A percentile compares a stretch with the other conserved stretches of the same genome.
Conservation (phyloP, 192 early-diverging fungal species). For the Linnemannia zychae region DNA sequence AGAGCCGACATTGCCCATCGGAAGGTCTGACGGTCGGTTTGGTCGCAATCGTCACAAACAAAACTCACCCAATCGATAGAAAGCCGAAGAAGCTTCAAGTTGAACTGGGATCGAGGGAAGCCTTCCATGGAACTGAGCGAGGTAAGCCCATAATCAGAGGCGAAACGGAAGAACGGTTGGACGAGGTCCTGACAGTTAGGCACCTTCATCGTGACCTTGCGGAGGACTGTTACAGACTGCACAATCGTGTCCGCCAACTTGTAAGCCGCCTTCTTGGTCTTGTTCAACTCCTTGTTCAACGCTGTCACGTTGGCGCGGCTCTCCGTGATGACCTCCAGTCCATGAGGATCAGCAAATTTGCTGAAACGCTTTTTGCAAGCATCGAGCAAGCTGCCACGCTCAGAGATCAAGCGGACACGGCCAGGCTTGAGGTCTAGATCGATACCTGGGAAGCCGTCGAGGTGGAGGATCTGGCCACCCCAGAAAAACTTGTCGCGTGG, state of each 20-base stretch:
- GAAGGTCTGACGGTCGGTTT: conserved; percentile 84
- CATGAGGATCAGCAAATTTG: conserved; percentile 59
- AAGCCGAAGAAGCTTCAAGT: conserved; percentile 76
- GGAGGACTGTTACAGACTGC: conserved; percentile 67
- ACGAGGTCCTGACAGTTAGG: conserved; percentile 71
- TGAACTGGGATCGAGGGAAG: conserved; percentile 67
- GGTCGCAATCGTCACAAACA: conserved; percentile 85
- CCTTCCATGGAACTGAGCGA: conserved; percentile 56
- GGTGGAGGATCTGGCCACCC: conserved; percentile 65
- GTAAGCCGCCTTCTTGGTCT: conserved; percentile 68
- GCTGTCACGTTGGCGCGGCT: conserved; percentile 68
- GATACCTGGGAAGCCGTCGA: conserved; percentile 56
- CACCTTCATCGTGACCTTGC: conserved; percentile 59
- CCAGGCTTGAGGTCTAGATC: conserved; percentile 67
- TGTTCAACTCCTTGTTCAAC: conserved; percentile 71
- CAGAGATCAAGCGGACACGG: conserved; percentile 70
- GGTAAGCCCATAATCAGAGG: conserved; percentile 76
- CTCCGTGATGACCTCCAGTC: conserved; percentile 64
- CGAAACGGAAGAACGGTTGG: conserved; percentile 81
- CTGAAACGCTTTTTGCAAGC: conserved; percentile 65
- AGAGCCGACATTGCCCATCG: conserved; percentile 88
- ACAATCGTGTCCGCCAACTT: conserved; percentile 68
- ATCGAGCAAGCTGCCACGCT: conserved; percentile 55
- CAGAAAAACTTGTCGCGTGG: conserved; percentile 70
- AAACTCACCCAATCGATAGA: conserved; percentile 92